Percentiles rank a stretch among this genome's conserved stretches.
Evolutionary conservation across 106 monocot genomes (phyloP).

Genomic region (Dendrobium officinale): DNA sequence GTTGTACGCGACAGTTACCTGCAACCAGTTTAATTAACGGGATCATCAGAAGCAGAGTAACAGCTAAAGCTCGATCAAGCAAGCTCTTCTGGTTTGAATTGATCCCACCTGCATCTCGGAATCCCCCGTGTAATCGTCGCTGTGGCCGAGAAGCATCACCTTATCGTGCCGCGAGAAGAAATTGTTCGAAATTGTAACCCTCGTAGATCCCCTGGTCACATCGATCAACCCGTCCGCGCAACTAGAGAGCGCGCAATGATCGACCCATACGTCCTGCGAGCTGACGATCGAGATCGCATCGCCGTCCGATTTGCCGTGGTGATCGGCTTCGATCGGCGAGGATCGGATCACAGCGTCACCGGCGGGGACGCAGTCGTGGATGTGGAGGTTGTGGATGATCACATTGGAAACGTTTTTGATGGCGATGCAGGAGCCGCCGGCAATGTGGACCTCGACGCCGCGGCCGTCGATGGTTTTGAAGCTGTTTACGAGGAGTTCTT

Average conservation of each 20-base stretch:
- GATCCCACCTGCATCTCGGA: slow-evolving; percentile 26
- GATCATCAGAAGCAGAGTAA: too few relatives aligned
- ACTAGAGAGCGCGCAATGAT: slow-evolving; percentile 52
- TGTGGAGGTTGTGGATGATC: slow-evolving; percentile 62
- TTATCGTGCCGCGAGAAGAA: slow-evolving; percentile 60
- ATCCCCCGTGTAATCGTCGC: slow-evolving; percentile 43
- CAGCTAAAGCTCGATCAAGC: too few relatives aligned
- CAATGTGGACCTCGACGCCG: slow-evolving; percentile 35
- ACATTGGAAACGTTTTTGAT: slow-evolving; percentile 53
- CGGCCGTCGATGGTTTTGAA: slow-evolving; percentile 28
- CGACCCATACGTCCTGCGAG: slow-evolving; percentile 47
- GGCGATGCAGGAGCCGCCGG: slow-evolving; percentile 54
- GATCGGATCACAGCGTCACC: slow-evolving; percentile 37
- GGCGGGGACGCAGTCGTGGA: slow-evolving; percentile 61
- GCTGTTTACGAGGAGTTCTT: slow-evolving; percentile 47
- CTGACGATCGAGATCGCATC: slow-evolving; percentile 59
- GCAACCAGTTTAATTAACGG: slow-evolving; percentile 11
- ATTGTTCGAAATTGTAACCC: slow-evolving; percentile 61
- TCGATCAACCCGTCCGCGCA: slow-evolving; percentile 76
- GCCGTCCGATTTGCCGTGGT: slow-evolving; percentile 41
- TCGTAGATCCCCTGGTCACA: slow-evolving; percentile 64
- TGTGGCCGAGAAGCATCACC: slow-evolving; percentile 67
- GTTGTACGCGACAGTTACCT: slow-evolving; percentile 69
- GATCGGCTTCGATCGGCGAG: slow-evolving; percentile 43
- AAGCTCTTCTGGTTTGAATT: too few relatives aligned